These are phyloP conservation scores for Colletotrichum lentis DNA, from an alignment of 2,329 filamentous ascomycete species.

Conservation along the genomic window DNA sequence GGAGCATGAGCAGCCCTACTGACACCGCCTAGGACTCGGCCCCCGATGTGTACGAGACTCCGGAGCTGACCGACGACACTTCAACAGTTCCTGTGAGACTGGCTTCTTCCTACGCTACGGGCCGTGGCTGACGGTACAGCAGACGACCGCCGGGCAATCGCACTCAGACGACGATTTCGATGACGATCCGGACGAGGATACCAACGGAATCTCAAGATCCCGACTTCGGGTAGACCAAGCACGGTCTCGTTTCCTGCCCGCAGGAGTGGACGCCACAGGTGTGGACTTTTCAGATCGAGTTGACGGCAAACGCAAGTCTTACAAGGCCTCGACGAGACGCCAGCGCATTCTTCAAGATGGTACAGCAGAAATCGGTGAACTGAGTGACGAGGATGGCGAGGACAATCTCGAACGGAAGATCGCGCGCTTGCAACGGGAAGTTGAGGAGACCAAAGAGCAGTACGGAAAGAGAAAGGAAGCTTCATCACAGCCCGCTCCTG, in stretches of 20 bases:
- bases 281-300: constrained; percentile 93
- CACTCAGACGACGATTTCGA: constrained; percentile 70
- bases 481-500: constrained; percentile 50
- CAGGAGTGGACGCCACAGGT: constrained; percentile 76
- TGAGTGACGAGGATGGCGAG: constrained; percentile 74
- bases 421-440: constrained; percentile 81
- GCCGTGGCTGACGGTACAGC: constrained; percentile 40
- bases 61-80: constrained; percentile 87
- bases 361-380: constrained; percentile 73
- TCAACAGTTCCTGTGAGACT: constrained; percentile 79
- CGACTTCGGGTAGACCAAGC: constrained; percentile 81
- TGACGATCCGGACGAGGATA: constrained; percentile 69
- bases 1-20: constrained; percentile 23
- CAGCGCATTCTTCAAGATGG: constrained; percentile 70
- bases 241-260: constrained; percentile 78
- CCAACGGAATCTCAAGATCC: constrained; percentile 75
- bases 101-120: background rate
- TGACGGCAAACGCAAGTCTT: constrained; percentile 81
- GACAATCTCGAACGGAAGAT: constrained; percentile 82
- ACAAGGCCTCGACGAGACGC: constrained; percentile 76
- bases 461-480: constrained; percentile 63
- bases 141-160: constrained; percentile 65
- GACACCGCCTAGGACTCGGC: constrained; percentile 75
- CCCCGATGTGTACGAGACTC: constrained; percentile 96
- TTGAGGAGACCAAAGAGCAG: constrained; percentile 75